phyloP scores from a whole-genome alignment of 2,329 filamentous ascomycete species.

The Pyrenophora teres region DNA sequence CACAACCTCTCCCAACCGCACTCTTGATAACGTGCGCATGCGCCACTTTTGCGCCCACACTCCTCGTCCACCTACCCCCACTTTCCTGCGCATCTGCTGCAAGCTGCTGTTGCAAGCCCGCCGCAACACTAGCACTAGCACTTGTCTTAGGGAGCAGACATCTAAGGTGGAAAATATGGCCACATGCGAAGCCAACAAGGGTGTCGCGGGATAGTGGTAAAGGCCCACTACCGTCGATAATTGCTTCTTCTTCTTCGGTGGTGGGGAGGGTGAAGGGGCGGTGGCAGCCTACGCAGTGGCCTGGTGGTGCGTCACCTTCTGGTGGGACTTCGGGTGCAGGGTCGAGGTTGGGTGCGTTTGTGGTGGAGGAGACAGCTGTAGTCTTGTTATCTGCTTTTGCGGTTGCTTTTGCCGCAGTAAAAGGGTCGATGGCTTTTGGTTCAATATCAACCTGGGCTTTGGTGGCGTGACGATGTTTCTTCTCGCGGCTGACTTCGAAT shows the following conservation, averaged over 20 bases:
- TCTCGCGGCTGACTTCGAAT: constrained; percentile 69
- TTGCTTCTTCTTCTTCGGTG: constrained; percentile 32
- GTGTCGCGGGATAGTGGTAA: constrained; percentile 58
- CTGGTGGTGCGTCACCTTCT: constrained; percentile 36
- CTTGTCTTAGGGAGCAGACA: constrained; percentile 63
- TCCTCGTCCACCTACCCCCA: constrained; percentile 58
- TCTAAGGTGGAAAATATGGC: constrained; percentile 78
- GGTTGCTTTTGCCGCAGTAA: constrained; percentile 27
- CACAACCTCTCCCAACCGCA: constrained; percentile 63
- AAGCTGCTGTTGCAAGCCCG: constrained; percentile 51
- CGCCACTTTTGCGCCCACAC: constrained; percentile 63
- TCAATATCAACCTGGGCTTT: constrained; percentile 34
- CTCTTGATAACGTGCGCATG: constrained; percentile 82
- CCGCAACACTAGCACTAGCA: constrained; percentile 49
- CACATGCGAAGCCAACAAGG: constrained; percentile 79
- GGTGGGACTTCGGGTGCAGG: constrained; percentile 23
- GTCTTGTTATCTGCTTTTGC: constrained; percentile 28
- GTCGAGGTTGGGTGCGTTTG: constrained; percentile 27
- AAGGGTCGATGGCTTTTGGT: constrained; percentile 36
- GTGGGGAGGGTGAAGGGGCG: constrained; percentile 40
- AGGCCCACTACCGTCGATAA: constrained; percentile 28
- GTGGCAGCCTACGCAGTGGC: constrained; percentile 44
- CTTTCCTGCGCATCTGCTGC: constrained; percentile 51
- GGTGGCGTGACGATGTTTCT: constrained; percentile 13
- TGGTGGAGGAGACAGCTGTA: constrained; percentile 28